phyloP scores from a whole-genome alignment of 352 stramenopile species.

The Globisporangium alternatum region DNA sequence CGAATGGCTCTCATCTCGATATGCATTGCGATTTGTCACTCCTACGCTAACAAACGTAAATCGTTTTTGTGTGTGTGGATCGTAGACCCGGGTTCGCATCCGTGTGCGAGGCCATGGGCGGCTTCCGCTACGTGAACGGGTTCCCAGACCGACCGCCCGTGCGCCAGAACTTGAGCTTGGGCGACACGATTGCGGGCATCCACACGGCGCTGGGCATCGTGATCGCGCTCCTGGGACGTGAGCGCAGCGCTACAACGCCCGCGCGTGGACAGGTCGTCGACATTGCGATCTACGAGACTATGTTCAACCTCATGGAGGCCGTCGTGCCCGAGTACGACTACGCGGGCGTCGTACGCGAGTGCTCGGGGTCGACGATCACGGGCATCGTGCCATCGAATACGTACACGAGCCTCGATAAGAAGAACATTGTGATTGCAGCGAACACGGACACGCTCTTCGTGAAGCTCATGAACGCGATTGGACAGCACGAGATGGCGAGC shows the following conservation, averaged over 20 bases:
- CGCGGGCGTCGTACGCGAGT: constrained; percentile 70
- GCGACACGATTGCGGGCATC: constrained; percentile 83
- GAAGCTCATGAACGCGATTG: constrained; percentile 77
- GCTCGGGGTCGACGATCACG: constrained; percentile 85
- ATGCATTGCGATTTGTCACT: too few relatives aligned
- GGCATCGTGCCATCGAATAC: constrained; percentile 88
- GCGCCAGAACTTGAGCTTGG: constrained; percentile 81
- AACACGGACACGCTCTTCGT: constrained; percentile 84
- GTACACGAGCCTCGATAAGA: constrained; percentile 77
- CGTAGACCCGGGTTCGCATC: constrained; percentile 76
- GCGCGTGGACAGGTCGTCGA: constrained; percentile 75
- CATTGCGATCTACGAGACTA: constrained; percentile 85
- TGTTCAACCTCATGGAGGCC: constrained; percentile 87
- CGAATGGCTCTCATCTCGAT: too few relatives aligned
- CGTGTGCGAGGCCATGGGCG: constrained; percentile 85
- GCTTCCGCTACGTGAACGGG: constrained; percentile 86
- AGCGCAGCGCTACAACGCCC: constrained; percentile 29
- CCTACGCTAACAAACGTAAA: too few relatives aligned
- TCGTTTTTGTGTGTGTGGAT: not conserved
- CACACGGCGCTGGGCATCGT: constrained; percentile 79
- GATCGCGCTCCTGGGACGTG: constrained; percentile 74
- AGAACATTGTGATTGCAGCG: constrained; percentile 83
- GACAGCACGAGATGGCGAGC: constrained; percentile 46
- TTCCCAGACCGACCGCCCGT: constrained; percentile 75
- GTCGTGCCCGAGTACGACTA: constrained; percentile 86